Conservation (phyloP, 2,329 filamentous ascomycete species). For the Diatrype stigma region DNA sequence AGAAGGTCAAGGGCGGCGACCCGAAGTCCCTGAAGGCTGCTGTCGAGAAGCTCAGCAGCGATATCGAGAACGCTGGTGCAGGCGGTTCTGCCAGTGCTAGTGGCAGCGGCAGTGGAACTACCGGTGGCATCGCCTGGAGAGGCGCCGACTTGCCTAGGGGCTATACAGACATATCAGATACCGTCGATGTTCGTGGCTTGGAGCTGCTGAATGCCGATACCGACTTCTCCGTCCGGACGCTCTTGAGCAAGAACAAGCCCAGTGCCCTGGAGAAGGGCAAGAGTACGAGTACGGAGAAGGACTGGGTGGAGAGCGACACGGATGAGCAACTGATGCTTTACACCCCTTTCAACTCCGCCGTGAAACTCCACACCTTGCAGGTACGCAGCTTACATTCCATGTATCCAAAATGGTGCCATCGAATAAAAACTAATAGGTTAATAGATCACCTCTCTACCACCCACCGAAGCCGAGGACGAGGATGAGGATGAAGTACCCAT, state of each 20-base stretch:
- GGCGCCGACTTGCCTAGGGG: constrained; percentile 72
- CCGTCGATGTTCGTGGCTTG: constrained; percentile 73
- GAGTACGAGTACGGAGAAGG: constrained; percentile 77
- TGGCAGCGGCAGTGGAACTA: constrained; percentile 35
- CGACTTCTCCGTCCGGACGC: constrained; percentile 63
- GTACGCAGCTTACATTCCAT: constrained; percentile 32
- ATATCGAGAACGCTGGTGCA: constrained; percentile 56
- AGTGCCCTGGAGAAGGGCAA: constrained; percentile 77
- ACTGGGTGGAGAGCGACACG: constrained; percentile 95
- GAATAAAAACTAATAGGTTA: constrained; percentile 26
- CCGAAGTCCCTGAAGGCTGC: constrained; percentile 64
- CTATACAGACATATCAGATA: constrained; percentile 77
- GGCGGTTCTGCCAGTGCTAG: constrained; percentile 34
- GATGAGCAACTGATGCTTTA: constrained; percentile 96
- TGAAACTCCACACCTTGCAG: constrained; percentile 84
- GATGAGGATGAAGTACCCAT: constrained; percentile 73
- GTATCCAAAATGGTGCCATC: constrained; percentile 2
- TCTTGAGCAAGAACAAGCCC: constrained; percentile 66
- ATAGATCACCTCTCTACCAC: constrained; percentile 78
- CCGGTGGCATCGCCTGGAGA: constrained; percentile 58
- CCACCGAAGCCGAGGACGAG: constrained; percentile 39
- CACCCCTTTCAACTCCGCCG: constrained; percentile 78
- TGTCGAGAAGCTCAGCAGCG: constrained; percentile 65
- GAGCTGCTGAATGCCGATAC: constrained; percentile 86
- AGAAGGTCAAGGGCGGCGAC: constrained; percentile 72